Conservation (phyloP, 2,329 filamentous ascomycete species). For the Penicillium sp. region DNA sequence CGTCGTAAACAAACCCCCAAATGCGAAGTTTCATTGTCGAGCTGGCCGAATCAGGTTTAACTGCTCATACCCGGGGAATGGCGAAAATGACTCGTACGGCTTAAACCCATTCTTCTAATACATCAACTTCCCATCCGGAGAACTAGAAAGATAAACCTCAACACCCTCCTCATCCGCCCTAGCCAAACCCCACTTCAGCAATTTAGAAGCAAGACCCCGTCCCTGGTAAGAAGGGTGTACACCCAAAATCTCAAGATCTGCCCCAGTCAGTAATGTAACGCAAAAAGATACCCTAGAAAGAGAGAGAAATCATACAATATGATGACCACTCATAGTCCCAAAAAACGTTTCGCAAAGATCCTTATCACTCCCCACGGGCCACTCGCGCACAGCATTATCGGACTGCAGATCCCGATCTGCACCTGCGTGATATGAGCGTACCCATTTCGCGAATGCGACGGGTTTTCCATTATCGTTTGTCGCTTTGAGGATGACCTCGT, state of each 20-base stretch:
- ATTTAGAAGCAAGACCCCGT: slow-evolving; percentile 22
- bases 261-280: not conserved
- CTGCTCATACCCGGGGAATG: slow-evolving; percentile 16
- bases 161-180: slow-evolving; percentile 37
- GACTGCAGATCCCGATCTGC: slow-evolving; percentile 8
- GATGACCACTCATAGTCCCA: slow-evolving; percentile 15
- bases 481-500: slow-evolving; percentile 17
- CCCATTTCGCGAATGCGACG: slow-evolving; percentile 28
- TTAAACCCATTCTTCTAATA: slow-evolving; percentile 44
- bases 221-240: slow-evolving; percentile 26
- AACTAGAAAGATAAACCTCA: slow-evolving; percentile 39
- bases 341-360: slow-evolving; percentile 25
- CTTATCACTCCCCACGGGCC: slow-evolving; percentile 17
- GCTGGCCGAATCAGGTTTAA: slow-evolving; percentile 19
- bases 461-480: slow-evolving; percentile 10
- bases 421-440: slow-evolving; percentile 7
- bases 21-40: not conserved
- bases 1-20: too few relatives aligned
- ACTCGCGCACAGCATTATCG: slow-evolving; percentile 3
- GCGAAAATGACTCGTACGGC: slow-evolving; percentile 16
- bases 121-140: slow-evolving; percentile 33
- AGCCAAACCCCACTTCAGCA: slow-evolving; percentile 39
- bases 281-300: not conserved
- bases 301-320: slow-evolving; percentile 22
- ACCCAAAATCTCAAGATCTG: slow-evolving; percentile 27